phyloP scores from a whole-genome alignment of 2,329 filamentous ascomycete species.

The Pseudogymnoascus verrucosus region DNA sequence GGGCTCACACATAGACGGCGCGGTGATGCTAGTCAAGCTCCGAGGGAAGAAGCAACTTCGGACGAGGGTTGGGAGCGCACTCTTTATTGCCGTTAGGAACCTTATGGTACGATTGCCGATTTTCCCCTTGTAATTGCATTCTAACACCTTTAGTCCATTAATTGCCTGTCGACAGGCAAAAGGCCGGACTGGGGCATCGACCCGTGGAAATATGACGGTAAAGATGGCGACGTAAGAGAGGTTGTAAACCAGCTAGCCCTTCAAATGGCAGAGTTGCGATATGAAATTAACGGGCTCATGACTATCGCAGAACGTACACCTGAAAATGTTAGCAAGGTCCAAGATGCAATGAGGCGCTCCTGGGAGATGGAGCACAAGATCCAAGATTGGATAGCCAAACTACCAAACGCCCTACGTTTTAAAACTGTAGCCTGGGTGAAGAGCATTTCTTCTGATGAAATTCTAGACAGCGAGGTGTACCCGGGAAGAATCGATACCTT shows the following conservation, averaged over 20 bases:
- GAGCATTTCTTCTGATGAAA: constrained; percentile 43
- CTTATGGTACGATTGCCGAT: constrained; percentile 42
- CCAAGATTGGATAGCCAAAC: constrained; percentile 40
- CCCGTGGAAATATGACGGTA: constrained; percentile 51
- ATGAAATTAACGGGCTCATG: constrained; percentile 44
- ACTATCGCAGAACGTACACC: constrained; percentile 37
- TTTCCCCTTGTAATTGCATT: not conserved
- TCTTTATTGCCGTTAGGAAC: constrained; percentile 52
- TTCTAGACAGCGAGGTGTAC: constrained; percentile 46
- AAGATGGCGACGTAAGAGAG: constrained; percentile 40
- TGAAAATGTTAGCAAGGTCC: constrained; percentile 43
- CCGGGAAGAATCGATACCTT: constrained; percentile 54
- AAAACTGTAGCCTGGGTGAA: constrained; percentile 51
- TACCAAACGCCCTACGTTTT: constrained; percentile 44
- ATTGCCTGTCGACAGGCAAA: constrained; percentile 46
- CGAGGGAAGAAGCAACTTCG: constrained; percentile 47
- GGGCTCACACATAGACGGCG: constrained; percentile 57
- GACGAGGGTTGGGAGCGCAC: constrained; percentile 43
- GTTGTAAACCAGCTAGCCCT: constrained; percentile 38
- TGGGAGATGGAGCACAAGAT: constrained; percentile 46
- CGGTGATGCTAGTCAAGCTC: constrained; percentile 51
- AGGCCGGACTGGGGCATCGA: constrained; percentile 45
- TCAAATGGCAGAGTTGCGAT: constrained; percentile 46
- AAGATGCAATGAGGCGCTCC: constrained; percentile 43
- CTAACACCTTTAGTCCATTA: constrained; percentile 46